Conservation (phyloP, 129 eudicot species). For the Solidago caesia region DNA sequence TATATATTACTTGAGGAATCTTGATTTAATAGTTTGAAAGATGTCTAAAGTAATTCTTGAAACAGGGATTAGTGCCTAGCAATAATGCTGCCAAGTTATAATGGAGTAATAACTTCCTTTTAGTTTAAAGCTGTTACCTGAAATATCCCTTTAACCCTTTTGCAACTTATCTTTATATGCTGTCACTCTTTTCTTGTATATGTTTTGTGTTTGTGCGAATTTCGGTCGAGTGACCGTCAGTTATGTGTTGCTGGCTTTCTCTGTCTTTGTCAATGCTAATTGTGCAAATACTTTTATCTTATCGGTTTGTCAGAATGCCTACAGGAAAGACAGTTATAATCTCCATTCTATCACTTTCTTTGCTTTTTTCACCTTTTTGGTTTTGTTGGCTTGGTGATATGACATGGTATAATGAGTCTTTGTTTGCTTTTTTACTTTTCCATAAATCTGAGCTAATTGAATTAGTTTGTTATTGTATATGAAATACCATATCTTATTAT, state of each 20-base stretch:
- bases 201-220: background rate
- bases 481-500: too few species aligned
- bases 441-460: background rate
- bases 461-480: background rate
- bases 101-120: too few species aligned
- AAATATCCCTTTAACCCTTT: background rate
- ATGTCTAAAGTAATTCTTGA: background rate
- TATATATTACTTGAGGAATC: background rate
- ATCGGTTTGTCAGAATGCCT: background rate
- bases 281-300: background rate
- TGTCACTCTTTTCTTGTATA: background rate
- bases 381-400: background rate
- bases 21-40: background rate
- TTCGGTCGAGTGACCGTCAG: background rate
- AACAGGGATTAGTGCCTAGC: conserved; percentile 4
- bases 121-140: background rate
- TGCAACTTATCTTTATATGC: background rate
- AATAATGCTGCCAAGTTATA: background rate
- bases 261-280: background rate
- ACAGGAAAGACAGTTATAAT: background rate
- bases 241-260: background rate
- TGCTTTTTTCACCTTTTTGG: background rate
- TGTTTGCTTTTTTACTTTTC: background rate
- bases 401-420: background rate
- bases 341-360: background rate